These are phyloP conservation scores for Candida hispaniensis DNA, from an alignment of 805 yeast species.

Conservation along the genomic window DNA sequence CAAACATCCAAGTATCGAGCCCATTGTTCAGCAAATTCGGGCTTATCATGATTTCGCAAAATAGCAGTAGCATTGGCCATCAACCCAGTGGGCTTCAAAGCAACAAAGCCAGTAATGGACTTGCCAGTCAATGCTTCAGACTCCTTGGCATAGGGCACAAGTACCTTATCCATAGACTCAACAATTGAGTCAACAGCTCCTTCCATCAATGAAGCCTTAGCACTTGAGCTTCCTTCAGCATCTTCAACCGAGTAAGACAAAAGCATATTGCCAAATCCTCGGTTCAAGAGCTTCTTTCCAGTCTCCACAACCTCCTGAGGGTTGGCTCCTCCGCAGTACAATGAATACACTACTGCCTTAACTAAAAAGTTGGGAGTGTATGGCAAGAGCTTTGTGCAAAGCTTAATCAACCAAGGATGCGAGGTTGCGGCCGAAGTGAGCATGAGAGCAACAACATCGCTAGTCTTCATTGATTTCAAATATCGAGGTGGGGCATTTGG, in stretches of 20 bases:
- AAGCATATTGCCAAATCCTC: conserved; percentile 92
- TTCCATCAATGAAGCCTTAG: conserved; percentile 28
- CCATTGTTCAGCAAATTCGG: conserved; percentile 43
- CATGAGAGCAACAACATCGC: conserved; percentile 20
- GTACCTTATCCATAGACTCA: conserved; percentile 54
- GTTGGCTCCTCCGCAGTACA: conserved; percentile 86
- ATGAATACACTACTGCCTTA: conserved; percentile 62
- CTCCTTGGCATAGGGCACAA: conserved; percentile 44
- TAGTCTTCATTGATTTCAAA: conserved; percentile 11
- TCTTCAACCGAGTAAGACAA: conserved; percentile 89
- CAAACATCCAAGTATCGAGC: conserved; percentile 56
- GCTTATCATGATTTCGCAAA: conserved; percentile 47
- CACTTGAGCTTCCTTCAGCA: conserved; percentile 56
- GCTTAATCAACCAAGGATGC: conserved; percentile 25
- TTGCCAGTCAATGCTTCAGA: conserved; percentile 23
- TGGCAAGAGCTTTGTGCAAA: conserved; percentile 28
- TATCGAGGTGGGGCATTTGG: conserved; percentile 13
- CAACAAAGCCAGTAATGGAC: conserved; percentile 72
- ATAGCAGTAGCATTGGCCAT: conserved; percentile 66
- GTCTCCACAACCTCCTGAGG: conserved; percentile 58
- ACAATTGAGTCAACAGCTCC: conserved; percentile 31
- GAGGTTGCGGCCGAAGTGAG: conserved; percentile 28
- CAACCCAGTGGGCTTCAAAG: conserved; percentile 87
- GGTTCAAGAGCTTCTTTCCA: conserved; percentile 50
- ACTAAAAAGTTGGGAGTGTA: conserved; percentile 53